Conservation (phyloP, 306 rosid genomes). For the Dryas drummondii region DNA sequence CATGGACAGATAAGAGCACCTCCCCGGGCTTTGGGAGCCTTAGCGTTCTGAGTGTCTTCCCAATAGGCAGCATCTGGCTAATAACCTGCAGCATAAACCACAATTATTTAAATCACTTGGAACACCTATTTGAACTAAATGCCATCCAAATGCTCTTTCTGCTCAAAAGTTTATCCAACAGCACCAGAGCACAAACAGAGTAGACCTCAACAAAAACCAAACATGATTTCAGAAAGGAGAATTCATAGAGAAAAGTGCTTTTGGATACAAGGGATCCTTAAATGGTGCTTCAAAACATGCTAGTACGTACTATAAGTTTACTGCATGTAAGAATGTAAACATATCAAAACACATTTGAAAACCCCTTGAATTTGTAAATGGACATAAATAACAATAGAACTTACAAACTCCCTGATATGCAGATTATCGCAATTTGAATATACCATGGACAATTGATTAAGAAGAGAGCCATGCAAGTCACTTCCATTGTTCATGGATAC, state of each 20-base stretch:
- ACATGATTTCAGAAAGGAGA: background rate
- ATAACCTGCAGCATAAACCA: constrained; percentile 42
- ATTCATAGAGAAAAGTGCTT: no score
- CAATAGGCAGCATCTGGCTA: constrained; percentile 66
- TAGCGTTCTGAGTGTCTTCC: constrained; percentile 67
- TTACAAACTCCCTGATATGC: constrained; percentile 52
- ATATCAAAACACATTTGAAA: background rate
- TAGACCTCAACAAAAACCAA: constrained; percentile 20
- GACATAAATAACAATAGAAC: constrained; percentile 22
- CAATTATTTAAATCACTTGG: background rate
- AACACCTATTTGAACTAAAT: background rate
- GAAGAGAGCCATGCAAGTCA: constrained; percentile 44
- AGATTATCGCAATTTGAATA: constrained; percentile 48
- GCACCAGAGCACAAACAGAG: no score
- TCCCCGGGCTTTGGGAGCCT: constrained; percentile 79
- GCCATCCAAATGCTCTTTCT: no score
- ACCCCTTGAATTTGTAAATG: background rate
- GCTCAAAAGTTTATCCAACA: no score
- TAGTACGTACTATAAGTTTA: background rate
- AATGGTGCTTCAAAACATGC: constrained; percentile 6
- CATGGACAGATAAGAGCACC: constrained; percentile 79
- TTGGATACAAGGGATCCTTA: background rate
- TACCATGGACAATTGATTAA: constrained; percentile 54
- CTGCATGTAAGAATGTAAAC: background rate
- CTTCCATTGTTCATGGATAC: constrained; percentile 30